Percentiles rank a stretch among this genome's conserved stretches.
Conservation (phyloP, 176 grass and related monocot genomes). For the Triticum aestivum region IWGSC_CS_RefSeq_v2.1 NC_057805.1:425828985-425829484, state of each 20-base stretch:
- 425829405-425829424: constrained; percentile 70
- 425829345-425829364: constrained; percentile 55
- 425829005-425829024: not conserved
- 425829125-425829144: constrained; percentile 20
- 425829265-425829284: not conserved
- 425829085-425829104: not conserved
- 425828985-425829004: not conserved
- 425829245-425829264: not conserved
- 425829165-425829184: not conserved
- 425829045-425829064: not conserved
- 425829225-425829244: not conserved
- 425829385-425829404: constrained; percentile 61
- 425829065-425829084: no score
- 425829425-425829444: constrained; percentile 67
- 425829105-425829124: not conserved
- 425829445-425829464: constrained; percentile 77
- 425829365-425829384: constrained; percentile 43
- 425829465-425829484: constrained; percentile 81
- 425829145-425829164: not conserved
- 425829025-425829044: not conserved
- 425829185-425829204: not conserved
- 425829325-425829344: not conserved
- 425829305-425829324: not conserved
- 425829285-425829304: not conserved
- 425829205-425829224: not conserved